Conservation (phyloP, 805 yeast species). For the Cyberlindnera euphorbiiphila region DNA sequence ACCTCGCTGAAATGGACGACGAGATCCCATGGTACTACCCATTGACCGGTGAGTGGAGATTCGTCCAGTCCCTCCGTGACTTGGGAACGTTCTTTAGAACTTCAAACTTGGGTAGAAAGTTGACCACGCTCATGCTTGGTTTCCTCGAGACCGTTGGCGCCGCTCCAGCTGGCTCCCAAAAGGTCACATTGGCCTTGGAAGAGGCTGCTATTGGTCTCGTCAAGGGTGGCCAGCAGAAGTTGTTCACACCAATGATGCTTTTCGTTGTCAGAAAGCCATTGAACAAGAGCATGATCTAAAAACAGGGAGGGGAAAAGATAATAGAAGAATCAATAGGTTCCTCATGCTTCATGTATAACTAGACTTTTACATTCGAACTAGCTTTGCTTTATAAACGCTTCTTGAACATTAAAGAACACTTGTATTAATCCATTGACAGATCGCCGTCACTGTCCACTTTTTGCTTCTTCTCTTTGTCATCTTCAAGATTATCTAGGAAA, state of each 20-base stretch:
- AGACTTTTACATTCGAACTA: background rate
- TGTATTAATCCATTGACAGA: constrained; percentile 20
- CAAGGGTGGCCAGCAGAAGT: constrained; percentile 82
- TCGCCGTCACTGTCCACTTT: constrained; percentile 20
- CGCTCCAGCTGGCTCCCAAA: constrained; percentile 89
- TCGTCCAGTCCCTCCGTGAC: constrained; percentile 76
- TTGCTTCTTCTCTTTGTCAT: constrained; percentile 3
- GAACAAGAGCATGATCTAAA: no score
- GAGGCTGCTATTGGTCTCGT: constrained; percentile 96
- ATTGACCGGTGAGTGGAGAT: constrained; percentile 88
- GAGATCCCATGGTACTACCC: constrained; percentile 98
- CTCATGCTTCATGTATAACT: no score
- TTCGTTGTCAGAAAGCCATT: constrained; percentile 83
- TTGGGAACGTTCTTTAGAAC: constrained; percentile 85
- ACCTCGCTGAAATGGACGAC: constrained; percentile 79
- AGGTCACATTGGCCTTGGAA: constrained; percentile 90
- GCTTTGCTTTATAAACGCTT: background rate
- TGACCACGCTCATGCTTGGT: constrained; percentile 79
- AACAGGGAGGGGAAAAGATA: background rate
- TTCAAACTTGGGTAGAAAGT: constrained; percentile 75
- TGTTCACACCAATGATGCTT: constrained; percentile 98
- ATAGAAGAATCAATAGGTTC: no score
- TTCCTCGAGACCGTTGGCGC: constrained; percentile 79
- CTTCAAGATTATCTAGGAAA: constrained; percentile 3
- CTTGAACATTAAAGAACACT: background rate